Evolutionary conservation across 495 filamentous ascomycete genomes (phyloP).

Genomic region (Xylaria flabelliformis): DNA sequence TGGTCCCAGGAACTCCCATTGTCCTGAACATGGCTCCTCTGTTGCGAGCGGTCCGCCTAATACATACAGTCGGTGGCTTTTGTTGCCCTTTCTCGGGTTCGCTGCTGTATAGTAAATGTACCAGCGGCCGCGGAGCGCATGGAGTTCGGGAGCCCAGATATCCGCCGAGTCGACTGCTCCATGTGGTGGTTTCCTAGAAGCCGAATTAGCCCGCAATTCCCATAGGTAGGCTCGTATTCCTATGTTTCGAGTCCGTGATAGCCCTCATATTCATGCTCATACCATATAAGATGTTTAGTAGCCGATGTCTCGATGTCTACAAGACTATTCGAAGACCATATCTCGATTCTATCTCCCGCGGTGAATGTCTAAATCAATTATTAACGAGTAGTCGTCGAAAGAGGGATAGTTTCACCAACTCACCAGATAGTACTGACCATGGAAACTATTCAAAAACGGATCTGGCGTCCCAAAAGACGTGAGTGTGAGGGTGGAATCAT

Average conservation of each 20-base stretch:
- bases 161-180: constrained; percentile 42
- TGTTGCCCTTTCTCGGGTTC: constrained; percentile 35
- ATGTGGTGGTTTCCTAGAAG: constrained; percentile 37
- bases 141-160: constrained; percentile 44
- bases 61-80: constrained; percentile 44
- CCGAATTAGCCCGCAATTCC: not conserved
- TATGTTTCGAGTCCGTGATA: not conserved
- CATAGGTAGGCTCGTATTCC: not conserved
- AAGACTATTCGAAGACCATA: constrained; percentile 40
- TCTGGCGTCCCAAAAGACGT: constrained; percentile 41
- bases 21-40: constrained; percentile 34
- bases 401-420: not conserved
- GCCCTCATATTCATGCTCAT: not conserved
- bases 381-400: not conserved
- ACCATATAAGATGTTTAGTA: constrained; percentile 41
- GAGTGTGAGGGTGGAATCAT: constrained; percentile 39
- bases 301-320: constrained; percentile 40
- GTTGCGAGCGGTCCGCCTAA: constrained; percentile 37
- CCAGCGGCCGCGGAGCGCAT: constrained; percentile 41
- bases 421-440: constrained; percentile 39
- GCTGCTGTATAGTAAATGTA: constrained; percentile 44
- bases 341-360: constrained; percentile 41
- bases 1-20: constrained; percentile 43
- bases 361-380: constrained; percentile 37
- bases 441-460: constrained; percentile 37